Evolutionary conservation across 257 asterid genomes (phyloP), one percentile per base, ranked within the genome.

Genomic region (Nicotiana knightiana): DNA sequence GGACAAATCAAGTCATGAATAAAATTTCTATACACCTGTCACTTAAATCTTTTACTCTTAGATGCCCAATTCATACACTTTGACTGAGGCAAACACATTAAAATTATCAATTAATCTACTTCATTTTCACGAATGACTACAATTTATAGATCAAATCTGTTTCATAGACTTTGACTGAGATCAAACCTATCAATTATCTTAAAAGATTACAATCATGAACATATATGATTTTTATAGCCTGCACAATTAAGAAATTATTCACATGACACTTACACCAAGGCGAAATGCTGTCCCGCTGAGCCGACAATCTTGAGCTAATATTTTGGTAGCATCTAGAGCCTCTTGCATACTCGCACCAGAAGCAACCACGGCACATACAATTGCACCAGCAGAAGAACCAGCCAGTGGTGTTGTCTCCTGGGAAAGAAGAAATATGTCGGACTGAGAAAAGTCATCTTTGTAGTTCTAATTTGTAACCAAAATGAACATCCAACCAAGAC

Each of bases 351-450:
- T 92, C 81, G 93, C 91, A 83, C 99, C 99, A 35, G 99, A 96
- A 71, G 98, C 98, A 85, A 96, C 86, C 81, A 86, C 95, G 8
- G 95, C 99, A 89, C 98, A 94, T 4, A 96, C 98, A 83, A 96
- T 94, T 39, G 99, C 97, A 66, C 99, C 99, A 43, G 99, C 99
- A 48, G 99, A 96, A n/a, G 99, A 90, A 88, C 99, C 99, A 83
- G 98, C 97, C 77, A 96, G 84, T 21, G 99, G 98, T 5, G 99
- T 96, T 62, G 97, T 90, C 80, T 95, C 97, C 99, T 95, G 88
- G 43, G 82, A 79, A 70, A 37, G 13, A 37, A 5, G 66, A 62
- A 81, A 18, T 9, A 71, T 30, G 39, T 24, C 13, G 59, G 7
- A 5, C 13, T 3, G 9, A 48, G 26, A 15, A 73, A 46, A 73